These are phyloP conservation scores for Mycena vitilis DNA, from an alignment of 768 basidiomycete species.

Conservation along the genomic window DNA sequence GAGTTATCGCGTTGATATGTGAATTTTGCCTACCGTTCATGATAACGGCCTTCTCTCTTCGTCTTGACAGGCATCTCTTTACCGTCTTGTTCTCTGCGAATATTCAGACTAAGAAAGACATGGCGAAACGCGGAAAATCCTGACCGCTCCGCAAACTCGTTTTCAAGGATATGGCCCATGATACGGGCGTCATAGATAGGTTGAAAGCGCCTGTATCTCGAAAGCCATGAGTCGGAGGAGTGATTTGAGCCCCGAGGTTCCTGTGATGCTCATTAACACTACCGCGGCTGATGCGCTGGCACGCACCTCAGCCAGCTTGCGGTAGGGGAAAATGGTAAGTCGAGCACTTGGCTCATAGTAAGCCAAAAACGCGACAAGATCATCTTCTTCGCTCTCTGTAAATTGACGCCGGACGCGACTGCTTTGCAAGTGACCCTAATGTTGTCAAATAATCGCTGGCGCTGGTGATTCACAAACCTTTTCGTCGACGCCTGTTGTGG, in stretches of 20 bases:
- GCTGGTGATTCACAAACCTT: too few relatives aligned
- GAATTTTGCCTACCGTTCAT: not conserved
- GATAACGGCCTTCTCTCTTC: not conserved
- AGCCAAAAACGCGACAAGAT: constrained; percentile 5
- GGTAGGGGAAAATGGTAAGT: not conserved
- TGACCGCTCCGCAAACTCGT: not conserved
- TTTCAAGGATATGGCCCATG: not conserved
- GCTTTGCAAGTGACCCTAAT: not conserved
- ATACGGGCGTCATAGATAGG: not conserved
- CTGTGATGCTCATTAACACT: not conserved
- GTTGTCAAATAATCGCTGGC: not conserved
- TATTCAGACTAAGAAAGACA: not conserved
- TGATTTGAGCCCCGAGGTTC: constrained; percentile 18
- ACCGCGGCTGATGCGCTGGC: not conserved
- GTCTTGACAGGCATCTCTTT: not conserved
- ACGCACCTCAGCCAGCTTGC: constrained; percentile 1
- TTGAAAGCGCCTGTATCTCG: constrained; percentile 6
- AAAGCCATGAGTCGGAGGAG: constrained; percentile 13
- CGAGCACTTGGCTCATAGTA: not conserved
- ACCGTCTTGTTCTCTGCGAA: not conserved
- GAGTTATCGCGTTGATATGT: not conserved
- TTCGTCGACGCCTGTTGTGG: too few relatives aligned
- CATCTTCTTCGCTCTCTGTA: constrained; percentile 7
- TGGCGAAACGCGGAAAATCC: not conserved
- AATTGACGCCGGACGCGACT: constrained; percentile 5